phyloP scores from a whole-genome alignment of 2,329 filamentous ascomycete genomes.

The Stemphylium vesicarium region DNA sequence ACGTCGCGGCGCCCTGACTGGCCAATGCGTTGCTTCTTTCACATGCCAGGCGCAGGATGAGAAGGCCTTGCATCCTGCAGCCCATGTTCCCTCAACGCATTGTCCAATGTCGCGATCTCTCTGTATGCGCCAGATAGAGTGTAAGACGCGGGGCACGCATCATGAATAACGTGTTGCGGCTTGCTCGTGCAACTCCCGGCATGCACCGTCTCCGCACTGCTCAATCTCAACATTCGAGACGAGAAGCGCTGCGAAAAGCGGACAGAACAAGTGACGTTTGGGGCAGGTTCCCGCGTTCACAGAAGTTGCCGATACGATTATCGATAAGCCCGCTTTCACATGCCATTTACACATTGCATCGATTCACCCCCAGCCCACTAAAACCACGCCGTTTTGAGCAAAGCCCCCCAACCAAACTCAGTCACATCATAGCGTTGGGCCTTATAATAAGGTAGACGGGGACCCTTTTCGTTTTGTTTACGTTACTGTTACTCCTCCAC shows the following conservation, averaged over 20 bases:
- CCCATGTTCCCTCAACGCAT: conserved; percentile 21
- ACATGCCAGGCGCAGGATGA: conserved; percentile 25
- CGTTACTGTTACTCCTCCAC: conserved; percentile 16
- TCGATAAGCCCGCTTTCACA: conserved; percentile 38
- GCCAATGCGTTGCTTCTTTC: conserved; percentile 27
- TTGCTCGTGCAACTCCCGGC: neutral
- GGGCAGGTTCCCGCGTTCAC: conserved; percentile 2
- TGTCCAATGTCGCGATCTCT: conserved; percentile 23
- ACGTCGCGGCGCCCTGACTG: conserved; percentile 12
- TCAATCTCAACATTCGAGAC: neutral
- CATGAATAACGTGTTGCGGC: neutral
- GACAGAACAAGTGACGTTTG: conserved; percentile 8
- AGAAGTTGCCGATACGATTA: conserved; percentile 10
- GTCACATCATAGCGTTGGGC: conserved; percentile 23
- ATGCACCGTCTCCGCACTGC: conserved; percentile 6
- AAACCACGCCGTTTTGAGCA: conserved; percentile 33
- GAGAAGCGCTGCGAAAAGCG: neutral
- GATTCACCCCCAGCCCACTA: conserved; percentile 4
- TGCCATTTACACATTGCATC: conserved; percentile 21
- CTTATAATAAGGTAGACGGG: conserved; percentile 35
- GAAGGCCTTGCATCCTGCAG: neutral
- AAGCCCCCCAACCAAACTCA: conserved; percentile 20
- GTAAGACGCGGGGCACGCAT: conserved; percentile 12
- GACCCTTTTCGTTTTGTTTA: conserved; percentile 11
- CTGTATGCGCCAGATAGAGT: conserved; percentile 7